Evolutionary conservation across 768 basidiomycete species (phyloP).

Genomic region (Podaxis sp.): DNA sequence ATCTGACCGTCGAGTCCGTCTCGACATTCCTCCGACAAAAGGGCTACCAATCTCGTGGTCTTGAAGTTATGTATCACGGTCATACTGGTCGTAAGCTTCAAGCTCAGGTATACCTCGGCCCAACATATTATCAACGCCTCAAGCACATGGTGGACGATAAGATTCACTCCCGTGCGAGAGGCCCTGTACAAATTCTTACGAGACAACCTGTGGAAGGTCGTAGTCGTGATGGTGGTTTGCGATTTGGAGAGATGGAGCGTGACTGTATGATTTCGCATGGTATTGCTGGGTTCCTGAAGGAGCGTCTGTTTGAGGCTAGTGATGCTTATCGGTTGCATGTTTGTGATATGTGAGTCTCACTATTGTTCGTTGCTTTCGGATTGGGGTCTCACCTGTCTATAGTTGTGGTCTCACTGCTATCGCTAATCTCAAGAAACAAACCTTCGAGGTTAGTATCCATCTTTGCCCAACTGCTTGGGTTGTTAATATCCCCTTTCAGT

Average conservation of each 20-base stretch:
- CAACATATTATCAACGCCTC: conserved; percentile 97
- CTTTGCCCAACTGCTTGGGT: not conserved
- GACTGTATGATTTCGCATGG: conserved; percentile 99
- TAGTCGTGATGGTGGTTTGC: conserved; percentile 96
- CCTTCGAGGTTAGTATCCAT: conserved; percentile 65
- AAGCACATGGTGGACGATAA: conserved; percentile 99
- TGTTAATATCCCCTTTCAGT: conserved; percentile 37
- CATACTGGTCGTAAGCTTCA: conserved; percentile 98
- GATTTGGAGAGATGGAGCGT: conserved; percentile 99
- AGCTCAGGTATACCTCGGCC: conserved; percentile 97
- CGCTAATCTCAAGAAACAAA: conserved; percentile 99
- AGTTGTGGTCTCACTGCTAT: conserved; percentile 97
- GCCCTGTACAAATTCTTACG: conserved; percentile 96
- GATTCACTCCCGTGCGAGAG: conserved; percentile 96
- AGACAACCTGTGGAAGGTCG: conserved; percentile 98
- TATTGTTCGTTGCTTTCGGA: not conserved
- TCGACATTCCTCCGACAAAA: conserved; percentile 85
- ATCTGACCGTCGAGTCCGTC: conserved; percentile 97
- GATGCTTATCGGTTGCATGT: conserved; percentile 94
- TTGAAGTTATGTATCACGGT: conserved; percentile 99
- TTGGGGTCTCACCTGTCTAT: conserved; percentile 17
- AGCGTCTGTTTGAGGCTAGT: conserved; percentile 91
- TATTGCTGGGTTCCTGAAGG: conserved; percentile 96
- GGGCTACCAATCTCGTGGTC: conserved; percentile 95
- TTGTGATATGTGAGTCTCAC: conserved; percentile 82